phyloP scores from a whole-genome alignment of 139 green algal genomes.

The Coelastrella sp. region DNA sequence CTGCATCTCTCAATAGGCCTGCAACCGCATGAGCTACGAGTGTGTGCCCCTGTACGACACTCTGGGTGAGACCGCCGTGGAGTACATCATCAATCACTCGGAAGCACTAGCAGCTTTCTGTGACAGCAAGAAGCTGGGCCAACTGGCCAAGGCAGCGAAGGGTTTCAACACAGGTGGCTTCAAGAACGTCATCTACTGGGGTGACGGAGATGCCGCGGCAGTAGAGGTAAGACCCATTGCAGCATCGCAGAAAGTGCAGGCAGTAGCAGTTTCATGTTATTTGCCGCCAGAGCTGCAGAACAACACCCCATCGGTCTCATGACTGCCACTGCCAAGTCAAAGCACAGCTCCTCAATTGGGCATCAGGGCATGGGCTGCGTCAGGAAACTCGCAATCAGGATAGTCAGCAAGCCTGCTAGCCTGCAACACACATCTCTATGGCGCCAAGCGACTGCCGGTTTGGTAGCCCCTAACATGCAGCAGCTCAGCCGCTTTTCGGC shows the following conservation, averaged over 20 bases:
- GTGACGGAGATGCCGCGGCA: slow-evolving; percentile 52
- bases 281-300: not conserved
- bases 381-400: too few relatives aligned
- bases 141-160: slow-evolving; percentile 73
- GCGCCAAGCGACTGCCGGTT: too few relatives aligned
- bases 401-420: too few relatives aligned
- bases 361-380: too few relatives aligned
- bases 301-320: not conserved
- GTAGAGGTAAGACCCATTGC: slow-evolving; percentile 45
- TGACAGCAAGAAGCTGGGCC: slow-evolving; percentile 73
- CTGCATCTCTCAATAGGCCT: slow-evolving; percentile 77
- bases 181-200: slow-evolving; percentile 90
- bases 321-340: too few relatives aligned
- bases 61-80: slow-evolving; percentile 91
- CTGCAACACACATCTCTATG: too few relatives aligned
- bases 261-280: not conserved
- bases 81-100: slow-evolving; percentile 93
- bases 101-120: slow-evolving; percentile 72
- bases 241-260: not conserved
- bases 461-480: too few relatives aligned
- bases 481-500: too few relatives aligned
- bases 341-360: too few relatives aligned
- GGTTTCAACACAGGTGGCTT: slow-evolving; percentile 64
- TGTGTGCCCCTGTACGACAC: slow-evolving; percentile 98
- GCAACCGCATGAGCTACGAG: slow-evolving; percentile 87